phyloP scores from a whole-genome alignment of 1,284 basidiomycete species.

The Malassezia japonica region DNA sequence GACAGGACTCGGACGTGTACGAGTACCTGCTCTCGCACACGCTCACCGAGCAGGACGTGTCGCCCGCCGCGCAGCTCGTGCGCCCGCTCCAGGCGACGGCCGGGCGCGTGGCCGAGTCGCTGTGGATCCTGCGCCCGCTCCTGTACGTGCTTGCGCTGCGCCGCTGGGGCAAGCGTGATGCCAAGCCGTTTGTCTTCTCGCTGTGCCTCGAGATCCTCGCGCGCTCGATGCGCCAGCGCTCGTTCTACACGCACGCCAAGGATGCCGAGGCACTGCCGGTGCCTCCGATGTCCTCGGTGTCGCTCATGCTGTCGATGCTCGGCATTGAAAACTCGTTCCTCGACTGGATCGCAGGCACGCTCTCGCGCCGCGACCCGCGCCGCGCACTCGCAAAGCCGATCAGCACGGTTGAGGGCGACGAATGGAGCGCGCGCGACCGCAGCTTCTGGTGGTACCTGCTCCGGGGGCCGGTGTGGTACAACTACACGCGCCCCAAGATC shows the following conservation, averaged over 20 bases:
- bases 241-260: constrained; percentile 15
- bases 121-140: constrained; percentile 38
- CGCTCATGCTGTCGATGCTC: constrained; percentile 33
- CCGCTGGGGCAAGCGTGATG: constrained; percentile 28
- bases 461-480: constrained; percentile 77
- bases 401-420: constrained; percentile 51
- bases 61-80: constrained; percentile 35
- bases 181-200: constrained; percentile 29
- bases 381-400: constrained; percentile 27
- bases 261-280: not conserved
- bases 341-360: constrained; percentile 25
- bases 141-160: constrained; percentile 38
- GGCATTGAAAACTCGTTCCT: constrained; percentile 34
- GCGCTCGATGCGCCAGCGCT: constrained; percentile 24
- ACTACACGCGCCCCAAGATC: constrained; percentile 68
- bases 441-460: constrained; percentile 76
- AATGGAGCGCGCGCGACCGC: constrained; percentile 70
- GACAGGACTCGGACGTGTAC: constrained; percentile 26
- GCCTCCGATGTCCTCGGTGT: constrained; percentile 20
- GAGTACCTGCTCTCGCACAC: constrained; percentile 41
- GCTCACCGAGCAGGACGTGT: constrained; percentile 38
- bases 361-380: constrained; percentile 22
- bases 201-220: constrained; percentile 33
- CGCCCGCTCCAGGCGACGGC: constrained; percentile 22
- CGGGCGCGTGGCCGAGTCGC: constrained; percentile 23